phyloP scores from a whole-genome alignment of 306 rosid species.

The Mimosa bimucronata region DNA sequence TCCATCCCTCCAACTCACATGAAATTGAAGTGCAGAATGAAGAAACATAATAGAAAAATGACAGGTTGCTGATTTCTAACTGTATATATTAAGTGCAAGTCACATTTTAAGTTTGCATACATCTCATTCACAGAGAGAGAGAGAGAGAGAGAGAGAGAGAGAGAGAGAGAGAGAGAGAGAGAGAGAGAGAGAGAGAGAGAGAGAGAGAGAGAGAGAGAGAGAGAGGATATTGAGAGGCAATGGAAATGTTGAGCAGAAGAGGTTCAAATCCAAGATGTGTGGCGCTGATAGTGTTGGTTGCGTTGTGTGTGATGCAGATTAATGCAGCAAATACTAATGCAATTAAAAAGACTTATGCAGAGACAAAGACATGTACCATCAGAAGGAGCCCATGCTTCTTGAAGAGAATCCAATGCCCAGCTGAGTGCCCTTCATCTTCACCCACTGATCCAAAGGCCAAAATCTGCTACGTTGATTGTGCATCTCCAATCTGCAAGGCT shows the following conservation, averaged over 20 bases:
- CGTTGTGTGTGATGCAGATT: conserved; percentile 43
- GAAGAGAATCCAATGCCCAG: conserved; percentile 57
- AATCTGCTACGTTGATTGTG: conserved; percentile 70
- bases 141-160: conserved; percentile 1
- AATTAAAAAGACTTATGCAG: background rate
- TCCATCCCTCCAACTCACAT: background rate
- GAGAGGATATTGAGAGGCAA: conserved; percentile 26
- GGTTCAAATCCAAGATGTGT: conserved; percentile 26
- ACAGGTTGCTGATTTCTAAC: conserved; percentile 36
- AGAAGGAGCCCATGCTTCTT: conserved; percentile 53
- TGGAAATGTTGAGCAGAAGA: conserved; percentile 45
- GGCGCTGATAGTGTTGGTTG: conserved; percentile 41
- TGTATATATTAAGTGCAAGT: background rate
- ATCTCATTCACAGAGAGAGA: conserved; percentile 10
- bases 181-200: conserved; percentile 1
- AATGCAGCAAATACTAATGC: conserved; percentile 17
- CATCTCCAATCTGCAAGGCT: conserved; percentile 71
- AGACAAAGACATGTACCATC: conserved; percentile 37
- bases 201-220: background rate
- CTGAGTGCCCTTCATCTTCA: conserved; percentile 59
- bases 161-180: conserved; percentile 1
- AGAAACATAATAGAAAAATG: conserved; percentile 20
- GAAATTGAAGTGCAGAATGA: background rate
- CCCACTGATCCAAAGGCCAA: conserved; percentile 62
- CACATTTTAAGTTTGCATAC: conserved; percentile 5